Conservation (phyloP, 139 green algal genomes). For the Microglena sp. region DNA sequence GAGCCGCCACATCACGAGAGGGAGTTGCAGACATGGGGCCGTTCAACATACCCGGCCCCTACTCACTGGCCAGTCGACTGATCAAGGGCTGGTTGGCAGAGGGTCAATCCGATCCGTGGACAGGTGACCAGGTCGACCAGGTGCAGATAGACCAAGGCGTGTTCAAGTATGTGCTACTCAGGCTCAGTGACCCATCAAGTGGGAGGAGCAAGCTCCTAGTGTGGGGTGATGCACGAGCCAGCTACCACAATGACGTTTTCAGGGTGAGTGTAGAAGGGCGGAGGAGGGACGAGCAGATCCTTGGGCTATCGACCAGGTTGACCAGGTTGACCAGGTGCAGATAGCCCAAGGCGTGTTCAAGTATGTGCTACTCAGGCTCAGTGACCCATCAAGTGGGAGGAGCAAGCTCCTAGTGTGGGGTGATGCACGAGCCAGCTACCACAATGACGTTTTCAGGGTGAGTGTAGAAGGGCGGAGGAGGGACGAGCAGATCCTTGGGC, state of each 20-base stretch:
- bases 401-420: constrained; percentile 65
- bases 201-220: constrained; percentile 55
- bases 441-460: constrained; percentile 75
- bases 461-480: neutral
- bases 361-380: constrained; percentile 66
- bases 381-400: neutral
- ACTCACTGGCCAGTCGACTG: constrained; percentile 43
- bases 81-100: constrained; percentile 37
- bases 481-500: neutral
- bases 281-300: neutral
- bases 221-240: constrained; percentile 43
- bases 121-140: too few relatives aligned
- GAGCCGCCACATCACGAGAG: neutral
- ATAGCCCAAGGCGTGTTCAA: constrained; percentile 54
- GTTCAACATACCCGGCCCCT: constrained; percentile 19
- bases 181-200: constrained; percentile 23
- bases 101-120: too few relatives aligned
- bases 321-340: constrained; percentile 11
- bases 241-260: constrained; percentile 75
- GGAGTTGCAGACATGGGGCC: neutral
- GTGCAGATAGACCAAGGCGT: constrained; percentile 21
- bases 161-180: constrained; percentile 79
- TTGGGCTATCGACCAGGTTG: neutral
- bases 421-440: constrained; percentile 52
- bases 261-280: neutral